Percentiles rank a stretch among this genome's conserved stretches.
Evolutionary conservation across 176 grass and related monocot species (phyloP).

Genomic region (Poa annua): DNA sequence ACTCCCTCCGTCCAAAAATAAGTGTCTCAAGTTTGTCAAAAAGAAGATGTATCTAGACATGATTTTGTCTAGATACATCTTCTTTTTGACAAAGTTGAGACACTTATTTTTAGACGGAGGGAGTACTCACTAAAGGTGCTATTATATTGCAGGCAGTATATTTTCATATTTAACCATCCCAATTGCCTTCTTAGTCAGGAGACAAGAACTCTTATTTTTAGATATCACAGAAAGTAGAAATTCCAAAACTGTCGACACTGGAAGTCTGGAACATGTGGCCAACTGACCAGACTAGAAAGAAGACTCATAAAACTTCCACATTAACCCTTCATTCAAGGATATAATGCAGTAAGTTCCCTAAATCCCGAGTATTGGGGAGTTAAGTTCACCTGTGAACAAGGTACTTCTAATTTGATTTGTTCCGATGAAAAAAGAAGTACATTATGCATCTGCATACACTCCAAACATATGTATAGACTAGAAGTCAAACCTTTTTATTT

Average conservation of each 20-base stretch:
- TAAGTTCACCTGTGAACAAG: background rate
- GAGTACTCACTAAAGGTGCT: background rate
- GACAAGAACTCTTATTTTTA: background rate
- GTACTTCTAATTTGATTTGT: background rate
- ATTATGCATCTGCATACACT: background rate
- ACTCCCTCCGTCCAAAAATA: too few relatives aligned
- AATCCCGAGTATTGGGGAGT: background rate
- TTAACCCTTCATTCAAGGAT: background rate
- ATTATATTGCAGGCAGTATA: background rate
- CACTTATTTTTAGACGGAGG: too few relatives aligned
- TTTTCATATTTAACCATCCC: background rate
- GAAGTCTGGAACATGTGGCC: conserved; percentile 1
- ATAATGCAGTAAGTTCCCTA: conserved; percentile 12
- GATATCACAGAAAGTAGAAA: background rate
- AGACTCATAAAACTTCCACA: background rate
- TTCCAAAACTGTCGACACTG: background rate
- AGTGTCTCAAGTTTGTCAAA: too few relatives aligned
- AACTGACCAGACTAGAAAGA: background rate
- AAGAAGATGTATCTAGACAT: too few relatives aligned
- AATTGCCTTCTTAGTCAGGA: background rate
- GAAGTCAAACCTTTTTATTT: background rate
- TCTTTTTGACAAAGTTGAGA: too few relatives aligned
- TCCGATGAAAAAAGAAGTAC: background rate
- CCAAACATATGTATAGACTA: background rate
- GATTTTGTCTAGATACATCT: too few relatives aligned